Base-by-base conservation (phyloP, 2,329 filamentous ascomycete genomes). In the Pestalotiopsis sp. region DNA sequence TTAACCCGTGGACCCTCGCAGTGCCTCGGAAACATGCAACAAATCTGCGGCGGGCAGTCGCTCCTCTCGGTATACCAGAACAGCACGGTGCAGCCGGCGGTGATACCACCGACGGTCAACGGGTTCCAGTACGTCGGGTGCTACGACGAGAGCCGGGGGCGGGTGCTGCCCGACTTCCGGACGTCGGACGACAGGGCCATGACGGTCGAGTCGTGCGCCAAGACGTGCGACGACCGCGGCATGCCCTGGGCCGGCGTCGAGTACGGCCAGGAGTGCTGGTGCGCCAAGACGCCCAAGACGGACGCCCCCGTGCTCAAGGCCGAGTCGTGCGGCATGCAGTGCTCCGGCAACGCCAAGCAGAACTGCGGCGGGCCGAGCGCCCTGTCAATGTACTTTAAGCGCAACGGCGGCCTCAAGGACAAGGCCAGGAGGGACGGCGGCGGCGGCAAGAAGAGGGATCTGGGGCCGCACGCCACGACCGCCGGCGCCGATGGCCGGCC, bases 251-350 rank as follows among this genome's bases (percentile, higher is more conserved):
- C 44, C 63, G 40, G 44, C 11, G 20, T 55, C 44, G 63, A 65
- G 63, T 65, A 65, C 63, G 63, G 40, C 24, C 63, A 56, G 20
- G 63, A 65, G 63, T 65, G 63, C n/a, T 65, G 63, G 63, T 57
- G 63, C 35, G 63, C 48, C 26, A 22, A n/a, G 44, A 26, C 11
- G 9, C 40, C 56, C 11, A 65, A 55, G 20, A 20, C 13, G 22
- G 39, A 35, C 10, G 63, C 63, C 11, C 22, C 24, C n/a, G 30
- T 24, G 63, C 11, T 56, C 40, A 20, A 57, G 11, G 44, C 22
- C 13, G 40, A 24, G 10, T 7, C 10, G 4, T 65, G 63, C 35
- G 24, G 14, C 22, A 65, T 65, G 63, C 24, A 57, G 44, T 65
- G 63, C 26, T 11, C 40, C 4, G 63, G 48, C 20, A 44, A 44